Base-by-base conservation (phyloP, 352 stramenopile species). In the Pythium scleroteichum region DNA sequence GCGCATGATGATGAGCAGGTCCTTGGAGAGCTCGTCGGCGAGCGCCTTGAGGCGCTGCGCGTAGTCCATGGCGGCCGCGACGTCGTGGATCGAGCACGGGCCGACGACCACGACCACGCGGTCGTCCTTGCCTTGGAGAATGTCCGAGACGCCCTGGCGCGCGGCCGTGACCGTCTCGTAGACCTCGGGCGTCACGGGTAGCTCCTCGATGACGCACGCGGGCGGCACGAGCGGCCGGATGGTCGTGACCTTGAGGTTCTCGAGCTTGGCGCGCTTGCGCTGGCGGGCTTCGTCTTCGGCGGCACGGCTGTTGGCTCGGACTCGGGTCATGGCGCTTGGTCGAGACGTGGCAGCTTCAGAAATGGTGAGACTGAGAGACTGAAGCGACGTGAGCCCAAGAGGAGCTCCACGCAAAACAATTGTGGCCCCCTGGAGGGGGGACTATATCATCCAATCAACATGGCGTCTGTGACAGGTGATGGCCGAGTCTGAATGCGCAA, bases 71-170 rank as follows among this genome's bases (percentile, higher is more conserved):
- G 82, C 82, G n/a, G 82, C 82, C 0, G 66, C 65, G 3, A 89
- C 78, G 59, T 94, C 81, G 68, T 94, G 85, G 59, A 94, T 92
- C 14, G 85, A 94, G 69, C 85, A 94, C 20, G 85, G 85, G 1
- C 85, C 85, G 17, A 94, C 82, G 29, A 94, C 63, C 32, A 87
- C 82, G 24, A 92, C 79, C 5, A 92, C 66, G 24, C 82, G 79
- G 68, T 92, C 82, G 61, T 92, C 79, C 19, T 77, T 47, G 51
- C 76, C 75, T 64, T 88, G 82, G 58, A 92, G 66, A 20, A 88
- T 75, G 57, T 76, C 64, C 32, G 78, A 81, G 4, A 94, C 72
- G 29, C 68, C 69, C 26, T 79, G 58, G 29, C 79, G 79, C 26
- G 78, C 78, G 35, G 51, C 58, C 32, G 82, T 72, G 48, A 91